Conservation (phyloP, 176 grass and related monocot genomes). For the Eremochloa ophiuroides region DNA sequence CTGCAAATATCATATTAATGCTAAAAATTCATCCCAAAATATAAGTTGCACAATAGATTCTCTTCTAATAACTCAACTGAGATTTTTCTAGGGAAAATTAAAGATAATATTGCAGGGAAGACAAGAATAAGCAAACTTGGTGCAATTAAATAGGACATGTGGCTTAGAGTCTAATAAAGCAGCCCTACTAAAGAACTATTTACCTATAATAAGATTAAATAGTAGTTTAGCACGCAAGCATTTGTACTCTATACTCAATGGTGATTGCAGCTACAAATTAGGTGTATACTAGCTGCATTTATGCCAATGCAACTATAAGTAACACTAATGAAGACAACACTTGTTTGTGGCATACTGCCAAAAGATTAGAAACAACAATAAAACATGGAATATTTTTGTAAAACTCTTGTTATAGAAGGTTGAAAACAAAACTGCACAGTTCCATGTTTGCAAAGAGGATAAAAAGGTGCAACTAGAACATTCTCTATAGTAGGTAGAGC, state of each 20-base stretch:
- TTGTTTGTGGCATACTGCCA: not conserved
- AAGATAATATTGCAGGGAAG: not conserved
- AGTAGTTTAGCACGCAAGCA: not conserved
- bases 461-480: not conserved
- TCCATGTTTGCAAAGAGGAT: not conserved
- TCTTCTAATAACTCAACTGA: not conserved
- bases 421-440: not conserved
- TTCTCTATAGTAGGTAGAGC: not conserved
- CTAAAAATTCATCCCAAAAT: not conserved
- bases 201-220: not conserved
- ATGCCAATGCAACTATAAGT: not conserved
- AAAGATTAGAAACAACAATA: not conserved
- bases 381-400: constrained; percentile 2
- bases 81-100: not conserved
- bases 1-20: constrained; percentile 42
- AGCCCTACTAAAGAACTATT: not conserved
- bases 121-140: not conserved
- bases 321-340: not conserved
- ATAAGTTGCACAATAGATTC: not conserved
- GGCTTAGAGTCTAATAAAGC: not conserved
- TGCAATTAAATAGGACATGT: not conserved
- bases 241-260: not conserved
- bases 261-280: not conserved
- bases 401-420: not conserved
- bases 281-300: not conserved